These are phyloP conservation scores for Epichloe sibirici DNA, from an alignment of 2,329 filamentous ascomycete genomes.

Conservation along the genomic window DNA sequence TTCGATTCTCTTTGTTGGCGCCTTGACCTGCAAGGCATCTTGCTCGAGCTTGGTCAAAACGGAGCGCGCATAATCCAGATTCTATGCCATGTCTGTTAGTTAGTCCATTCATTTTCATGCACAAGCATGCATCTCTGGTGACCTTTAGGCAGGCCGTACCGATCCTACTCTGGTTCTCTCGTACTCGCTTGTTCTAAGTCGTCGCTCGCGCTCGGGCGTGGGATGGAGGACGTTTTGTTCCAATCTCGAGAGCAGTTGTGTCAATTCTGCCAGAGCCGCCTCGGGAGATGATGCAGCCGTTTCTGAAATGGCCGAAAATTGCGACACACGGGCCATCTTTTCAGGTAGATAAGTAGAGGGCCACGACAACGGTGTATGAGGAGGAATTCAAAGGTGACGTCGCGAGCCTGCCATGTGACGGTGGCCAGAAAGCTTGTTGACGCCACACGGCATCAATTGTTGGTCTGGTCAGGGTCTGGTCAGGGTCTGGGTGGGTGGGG, in stretches of 20 bases:
- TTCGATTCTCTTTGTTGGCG: slow-evolving; percentile 44
- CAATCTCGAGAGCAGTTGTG: slow-evolving; percentile 51
- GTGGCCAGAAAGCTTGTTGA: background rate
- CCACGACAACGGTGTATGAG: background rate
- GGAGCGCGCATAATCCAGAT: slow-evolving; percentile 58
- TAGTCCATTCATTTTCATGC: background rate
- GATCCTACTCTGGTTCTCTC: slow-evolving; percentile 39
- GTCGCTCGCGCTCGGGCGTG: slow-evolving; percentile 44
- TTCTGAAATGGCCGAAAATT: background rate
- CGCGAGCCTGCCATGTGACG: background rate
- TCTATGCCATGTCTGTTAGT: slow-evolving; percentile 29
- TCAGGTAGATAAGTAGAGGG: background rate
- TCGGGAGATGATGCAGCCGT: slow-evolving; percentile 13
- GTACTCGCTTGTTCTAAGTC: slow-evolving; percentile 48
- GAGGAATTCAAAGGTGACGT: background rate
- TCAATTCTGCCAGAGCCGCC: slow-evolving; percentile 36
- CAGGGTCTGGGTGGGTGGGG: too few relatives aligned
- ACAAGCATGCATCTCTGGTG: background rate
- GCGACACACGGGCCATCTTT: background rate
- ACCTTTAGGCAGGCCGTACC: slow-evolving; percentile 25
- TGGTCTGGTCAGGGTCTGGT: background rate
- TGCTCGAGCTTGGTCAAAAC: slow-evolving; percentile 62
- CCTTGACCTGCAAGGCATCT: slow-evolving; percentile 47
- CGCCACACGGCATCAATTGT: slow-evolving; percentile 1
- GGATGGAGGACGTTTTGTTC: slow-evolving; percentile 53